Conservation (phyloP, 108 stramenopile genomes). For the Fistulifera pelliculosa region DNA sequence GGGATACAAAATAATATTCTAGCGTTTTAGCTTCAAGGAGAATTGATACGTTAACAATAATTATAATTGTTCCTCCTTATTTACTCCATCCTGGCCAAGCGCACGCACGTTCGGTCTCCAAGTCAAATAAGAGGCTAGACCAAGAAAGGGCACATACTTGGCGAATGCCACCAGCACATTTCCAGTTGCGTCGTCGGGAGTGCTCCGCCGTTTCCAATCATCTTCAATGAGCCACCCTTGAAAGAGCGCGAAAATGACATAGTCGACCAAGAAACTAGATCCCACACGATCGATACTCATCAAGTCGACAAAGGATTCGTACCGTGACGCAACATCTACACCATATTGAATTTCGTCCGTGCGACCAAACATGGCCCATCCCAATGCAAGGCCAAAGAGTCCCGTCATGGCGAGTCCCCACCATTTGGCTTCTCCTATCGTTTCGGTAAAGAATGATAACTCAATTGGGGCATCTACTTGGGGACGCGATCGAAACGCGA, state of each 20-base stretch:
- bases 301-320: slow-evolving; percentile 42
- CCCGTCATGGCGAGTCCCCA: slow-evolving; percentile 44
- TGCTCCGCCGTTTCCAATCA: slow-evolving; percentile 53
- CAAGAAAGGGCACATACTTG: slow-evolving; percentile 79
- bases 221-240: slow-evolving; percentile 88
- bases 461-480: background rate
- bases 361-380: slow-evolving; percentile 60
- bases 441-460: slow-evolving; percentile 26
- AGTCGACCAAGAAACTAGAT: slow-evolving; percentile 72
- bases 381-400: slow-evolving; percentile 47
- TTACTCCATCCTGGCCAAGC: no score
- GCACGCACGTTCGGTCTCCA: slow-evolving; percentile 26
- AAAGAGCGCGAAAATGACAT: slow-evolving; percentile 74
- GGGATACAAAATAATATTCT: no score
- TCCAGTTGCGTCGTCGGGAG: background rate
- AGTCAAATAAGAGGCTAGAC: slow-evolving; percentile 64
- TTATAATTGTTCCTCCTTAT: no score
- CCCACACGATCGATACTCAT: slow-evolving; percentile 76
- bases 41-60: no score
- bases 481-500: slow-evolving; percentile 54
- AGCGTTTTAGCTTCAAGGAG: no score
- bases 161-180: slow-evolving; percentile 24
- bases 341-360: slow-evolving; percentile 43
- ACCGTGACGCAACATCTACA: slow-evolving; percentile 38
- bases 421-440: slow-evolving; percentile 44